Percentiles rank a stretch among this genome's conserved stretches.
phyloP scores from a whole-genome alignment of 257 asterid genomes.

The Solanum habrochaites region DNA sequence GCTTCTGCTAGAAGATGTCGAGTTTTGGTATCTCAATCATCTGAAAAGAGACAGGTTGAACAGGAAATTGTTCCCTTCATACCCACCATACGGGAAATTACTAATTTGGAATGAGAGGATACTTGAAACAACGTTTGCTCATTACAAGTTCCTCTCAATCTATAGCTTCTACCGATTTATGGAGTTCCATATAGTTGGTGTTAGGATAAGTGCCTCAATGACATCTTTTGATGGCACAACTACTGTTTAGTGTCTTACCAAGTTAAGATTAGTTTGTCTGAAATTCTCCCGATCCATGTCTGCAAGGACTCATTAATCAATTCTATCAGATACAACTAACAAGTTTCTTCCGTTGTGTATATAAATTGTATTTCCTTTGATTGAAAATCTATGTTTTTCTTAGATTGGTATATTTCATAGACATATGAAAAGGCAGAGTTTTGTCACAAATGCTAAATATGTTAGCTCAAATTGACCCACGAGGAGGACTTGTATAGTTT shows the following conservation, averaged over 20 bases:
- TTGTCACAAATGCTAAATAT: background rate
- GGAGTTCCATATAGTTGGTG: background rate
- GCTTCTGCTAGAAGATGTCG: background rate
- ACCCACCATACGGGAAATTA: background rate
- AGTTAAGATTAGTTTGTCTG: background rate
- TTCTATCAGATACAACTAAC: background rate
- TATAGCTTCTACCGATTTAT: background rate
- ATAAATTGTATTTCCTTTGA: background rate
- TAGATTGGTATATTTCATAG: background rate
- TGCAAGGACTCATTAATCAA: background rate
- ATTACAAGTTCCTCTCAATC: background rate
- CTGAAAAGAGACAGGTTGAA: background rate
- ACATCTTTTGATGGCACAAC: background rate
- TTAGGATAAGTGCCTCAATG: background rate
- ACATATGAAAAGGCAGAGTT: background rate
- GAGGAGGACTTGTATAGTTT: background rate
- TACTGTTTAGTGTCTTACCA: background rate
- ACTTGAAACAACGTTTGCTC: background rate
- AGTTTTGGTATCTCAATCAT: background rate
- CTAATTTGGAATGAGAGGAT: background rate
- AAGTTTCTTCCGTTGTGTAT: background rate
- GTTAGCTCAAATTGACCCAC: too few relatives aligned
- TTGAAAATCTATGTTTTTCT: background rate
- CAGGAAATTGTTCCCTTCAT: background rate
- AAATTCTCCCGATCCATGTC: background rate